Evolutionary conservation across 2,329 filamentous ascomycete genomes (phyloP), one percentile per base, ranked within the genome.

Genomic region (Trichoderma sp.): DNA sequence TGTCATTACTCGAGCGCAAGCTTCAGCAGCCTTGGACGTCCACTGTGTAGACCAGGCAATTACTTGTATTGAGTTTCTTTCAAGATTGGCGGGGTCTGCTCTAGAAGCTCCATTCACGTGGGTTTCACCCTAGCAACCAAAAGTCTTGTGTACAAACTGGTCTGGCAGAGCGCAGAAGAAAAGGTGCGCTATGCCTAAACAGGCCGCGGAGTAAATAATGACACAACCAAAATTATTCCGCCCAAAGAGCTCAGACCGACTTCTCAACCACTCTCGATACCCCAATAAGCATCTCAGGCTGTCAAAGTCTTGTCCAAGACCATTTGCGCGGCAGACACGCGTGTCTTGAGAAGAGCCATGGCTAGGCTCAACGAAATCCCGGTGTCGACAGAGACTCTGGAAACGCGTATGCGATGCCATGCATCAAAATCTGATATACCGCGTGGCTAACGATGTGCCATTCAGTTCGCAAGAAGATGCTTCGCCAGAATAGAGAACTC

Each of bases 401-500:
- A 94, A 77, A 88, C 86, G 76, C 82, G 91, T 92, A 83, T 78
- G 90, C 85, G 70, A 6, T 45, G 37, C 60, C 58, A 59, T 65
- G 60, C 29, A 64, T 68, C 57, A 56, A 68, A 56, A 34, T 59
- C 39, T 56, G 70, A 64, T 63, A 48, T 45, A 19, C 25, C 56
- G 35, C 53, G 45, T 39, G 42, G 54, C 64, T 67, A 58, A 68
- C 48, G 9, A 22, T 64, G 17, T n/a, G 52, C 52, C 57, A 70
- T 29, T 32, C 48, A 94, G 91, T 94, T 69, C 91, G 92, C 77
- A 87, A 90, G 74, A 89, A 90, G 76, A 92, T 94, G 76, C 83
- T 94, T 74, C 87, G 92, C 65, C 92, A 95, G 77, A 96, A 96
- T 77, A 87, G 91, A 79, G 92, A 95, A 74, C 90, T 95, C 71